Evolutionary conservation across 208 protist species (phyloP), one percentile per base, ranked within the genome.

Genomic region (Trypanosoma rangeli): DNA sequence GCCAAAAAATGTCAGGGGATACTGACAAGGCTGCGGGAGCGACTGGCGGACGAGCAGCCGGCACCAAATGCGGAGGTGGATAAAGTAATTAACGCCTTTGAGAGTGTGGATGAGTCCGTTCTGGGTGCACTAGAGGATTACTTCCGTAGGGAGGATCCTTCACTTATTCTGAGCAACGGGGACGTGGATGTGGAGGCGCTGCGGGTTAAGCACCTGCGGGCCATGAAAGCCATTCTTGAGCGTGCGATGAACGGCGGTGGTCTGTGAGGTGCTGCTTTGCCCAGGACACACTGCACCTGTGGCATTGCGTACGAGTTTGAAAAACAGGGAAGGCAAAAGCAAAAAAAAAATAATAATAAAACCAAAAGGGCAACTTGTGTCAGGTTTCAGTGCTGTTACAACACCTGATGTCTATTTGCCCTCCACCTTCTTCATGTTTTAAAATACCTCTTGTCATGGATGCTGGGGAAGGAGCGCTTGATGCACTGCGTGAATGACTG

Each of bases 141-240:
- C 57, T 79, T 91, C 28, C 46, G 64, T 7, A 72, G 67, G 29
- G 77, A 87, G 48, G 85, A 88, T 28, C 82, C 83, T 5, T 73
- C 73, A 0, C 69, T 86, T 28, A 75, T 90, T 15, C 63, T 74
- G 26, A 62, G 61, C 29, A 70, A 83, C 28, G 83, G 74, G 16
- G 78, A 84, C 24, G 59, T 91, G 13, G 78, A 89, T 60, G 35
- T 89, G 22, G 73, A 64, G 10, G 61, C 53, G 53, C 61, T 94
- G 28, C 84, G 84, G 69, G 72, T 86, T 16, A 85, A 83, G 57
- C 88, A 94, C 58, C 48, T 90, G 9, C 73, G 71, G 22, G 85
- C 71, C n/a, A 72, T 93, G 44, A 66, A 78, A 56, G 53, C 64
- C 39, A 85, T 93, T 60, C 62, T 90, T 5, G 76, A 93, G 35